These are phyloP conservation scores for Acanthamoeba castellanii DNA, from an alignment of 208 protist species.

Conservation along the genomic window DNA sequence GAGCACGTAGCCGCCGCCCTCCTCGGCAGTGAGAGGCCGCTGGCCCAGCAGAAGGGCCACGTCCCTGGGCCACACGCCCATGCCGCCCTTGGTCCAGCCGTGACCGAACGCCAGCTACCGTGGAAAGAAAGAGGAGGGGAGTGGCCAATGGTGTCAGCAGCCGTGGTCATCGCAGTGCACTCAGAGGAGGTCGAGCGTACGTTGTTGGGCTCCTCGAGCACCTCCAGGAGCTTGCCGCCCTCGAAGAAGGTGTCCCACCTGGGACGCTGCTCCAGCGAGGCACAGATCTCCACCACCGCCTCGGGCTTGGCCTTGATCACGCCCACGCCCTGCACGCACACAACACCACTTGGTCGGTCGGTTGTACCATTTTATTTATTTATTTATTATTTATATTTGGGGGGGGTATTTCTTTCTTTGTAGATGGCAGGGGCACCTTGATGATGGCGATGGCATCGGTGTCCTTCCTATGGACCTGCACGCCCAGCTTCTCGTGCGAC, in stretches of 20 bases:
- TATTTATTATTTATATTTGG: no score
- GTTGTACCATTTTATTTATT: neutral
- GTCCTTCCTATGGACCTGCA: conserved; percentile 37
- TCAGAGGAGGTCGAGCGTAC: neutral
- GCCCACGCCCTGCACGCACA: conserved; percentile 12
- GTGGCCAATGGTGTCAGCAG: no score
- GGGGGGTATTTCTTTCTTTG: no score
- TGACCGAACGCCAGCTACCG: conserved; percentile 27
- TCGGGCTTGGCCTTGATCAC: conserved; percentile 61
- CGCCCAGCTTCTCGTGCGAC: conserved; percentile 51
- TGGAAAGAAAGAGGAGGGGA: neutral
- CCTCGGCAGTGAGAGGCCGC: neutral
- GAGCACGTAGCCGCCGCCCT: conserved; percentile 48
- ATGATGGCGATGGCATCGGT: conserved; percentile 31
- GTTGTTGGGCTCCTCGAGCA: conserved; percentile 30
- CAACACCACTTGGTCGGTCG: neutral
- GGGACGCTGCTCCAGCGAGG: conserved; percentile 17
- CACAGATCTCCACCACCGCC: conserved; percentile 7
- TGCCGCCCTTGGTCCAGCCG: conserved; percentile 33
- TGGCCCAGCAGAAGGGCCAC: neutral
- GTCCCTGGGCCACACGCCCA: conserved; percentile 29
- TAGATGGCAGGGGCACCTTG: conserved; percentile 38
- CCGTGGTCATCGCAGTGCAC: no score
- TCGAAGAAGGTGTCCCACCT: conserved; percentile 62
- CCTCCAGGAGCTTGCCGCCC: neutral